Percentiles rank a stretch among this genome's conserved stretches.
Evolutionary conservation across 2,329 filamentous ascomycete genomes (phyloP).

Genomic region (Rutstroemia sp.): DNA sequence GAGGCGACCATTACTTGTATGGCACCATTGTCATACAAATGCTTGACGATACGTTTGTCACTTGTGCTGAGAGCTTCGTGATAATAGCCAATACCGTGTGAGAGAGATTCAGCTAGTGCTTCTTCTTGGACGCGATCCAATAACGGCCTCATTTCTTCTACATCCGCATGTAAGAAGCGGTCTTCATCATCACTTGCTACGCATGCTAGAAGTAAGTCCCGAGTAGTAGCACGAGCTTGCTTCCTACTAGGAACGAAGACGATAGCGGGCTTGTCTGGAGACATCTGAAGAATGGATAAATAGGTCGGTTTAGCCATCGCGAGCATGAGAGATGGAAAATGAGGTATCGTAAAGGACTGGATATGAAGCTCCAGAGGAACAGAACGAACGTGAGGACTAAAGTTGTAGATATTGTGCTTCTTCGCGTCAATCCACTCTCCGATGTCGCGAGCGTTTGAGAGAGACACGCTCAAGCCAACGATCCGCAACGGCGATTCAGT

Average conservation of each 20-base stretch:
- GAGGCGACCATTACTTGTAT: slow-evolving; percentile 67
- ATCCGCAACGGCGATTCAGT: slow-evolving; percentile 80
- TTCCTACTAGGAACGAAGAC: slow-evolving; percentile 91
- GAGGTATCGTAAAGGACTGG: slow-evolving; percentile 90
- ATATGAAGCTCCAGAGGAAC: slow-evolving; percentile 89
- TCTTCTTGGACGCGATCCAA: slow-evolving; percentile 79
- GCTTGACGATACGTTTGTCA: slow-evolving; percentile 89
- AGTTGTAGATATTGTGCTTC: slow-evolving; percentile 98
- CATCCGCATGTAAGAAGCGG: slow-evolving; percentile 80
- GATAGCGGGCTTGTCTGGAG: slow-evolving; percentile 80
- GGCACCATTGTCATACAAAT: slow-evolving; percentile 71
- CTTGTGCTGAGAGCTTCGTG: slow-evolving; percentile 85
- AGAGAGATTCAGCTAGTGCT: slow-evolving; percentile 79
- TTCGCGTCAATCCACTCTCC: slow-evolving; percentile 97
- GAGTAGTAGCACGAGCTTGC: slow-evolving; percentile 79
- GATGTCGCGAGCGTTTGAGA: slow-evolving; percentile 88
- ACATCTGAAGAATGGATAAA: slow-evolving; percentile 78
- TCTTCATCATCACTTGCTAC: slow-evolving; percentile 87
- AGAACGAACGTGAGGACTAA: slow-evolving; percentile 84
- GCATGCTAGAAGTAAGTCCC: slow-evolving; percentile 82
- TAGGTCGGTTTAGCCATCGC: slow-evolving; percentile 97
- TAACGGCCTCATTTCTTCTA: slow-evolving; percentile 74
- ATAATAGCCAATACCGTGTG: slow-evolving; percentile 93
- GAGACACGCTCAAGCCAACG: slow-evolving; percentile 80
- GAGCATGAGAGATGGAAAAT: slow-evolving; percentile 96